Evolutionary conservation across 768 basidiomycete species (phyloP).

Genomic region (Candolleomyces eurysporus): DNA sequence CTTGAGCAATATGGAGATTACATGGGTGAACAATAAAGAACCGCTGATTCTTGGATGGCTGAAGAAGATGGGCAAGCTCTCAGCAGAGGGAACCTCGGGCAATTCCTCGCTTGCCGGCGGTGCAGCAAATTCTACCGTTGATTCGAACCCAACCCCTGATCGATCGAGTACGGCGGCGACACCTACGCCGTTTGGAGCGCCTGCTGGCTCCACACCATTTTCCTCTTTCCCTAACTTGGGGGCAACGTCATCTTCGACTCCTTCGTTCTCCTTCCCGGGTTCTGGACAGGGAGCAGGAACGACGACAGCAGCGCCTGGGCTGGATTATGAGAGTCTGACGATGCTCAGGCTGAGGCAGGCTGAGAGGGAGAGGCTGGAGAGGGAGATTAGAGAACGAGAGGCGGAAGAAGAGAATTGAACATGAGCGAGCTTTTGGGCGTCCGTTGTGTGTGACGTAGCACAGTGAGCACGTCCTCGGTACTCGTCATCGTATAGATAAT

Average conservation of each 20-base stretch:
- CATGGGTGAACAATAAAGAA: constrained; percentile 74
- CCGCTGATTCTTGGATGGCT: constrained; percentile 73
- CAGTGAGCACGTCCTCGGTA: background rate
- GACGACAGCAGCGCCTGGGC: constrained; percentile 29
- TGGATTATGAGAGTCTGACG: constrained; percentile 80
- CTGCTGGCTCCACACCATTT: constrained; percentile 37
- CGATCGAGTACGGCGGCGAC: constrained; percentile 6
- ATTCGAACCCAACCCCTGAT: background rate
- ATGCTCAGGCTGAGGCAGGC: constrained; percentile 80
- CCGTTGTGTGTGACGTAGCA: background rate
- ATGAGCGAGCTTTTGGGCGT: too few relatives aligned
- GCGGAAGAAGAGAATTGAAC: constrained; percentile 32
- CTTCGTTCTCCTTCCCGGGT: constrained; percentile 6
- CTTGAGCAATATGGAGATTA: constrained; percentile 61
- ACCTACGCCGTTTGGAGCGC: constrained; percentile 28
- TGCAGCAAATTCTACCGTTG: background rate
- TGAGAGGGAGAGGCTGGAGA: constrained; percentile 69
- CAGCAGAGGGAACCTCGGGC: constrained; percentile 17
- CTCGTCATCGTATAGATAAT: too few relatives aligned
- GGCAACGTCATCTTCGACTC: constrained; percentile 7
- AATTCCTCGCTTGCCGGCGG: background rate
- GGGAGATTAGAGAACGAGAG: constrained; percentile 73
- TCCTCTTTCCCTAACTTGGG: constrained; percentile 45
- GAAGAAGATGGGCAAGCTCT: constrained; percentile 68
- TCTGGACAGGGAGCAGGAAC: too few relatives aligned